Evolutionary conservation across 768 basidiomycete genomes (phyloP).

Genomic region (Clitopilus hobsonii): DNA sequence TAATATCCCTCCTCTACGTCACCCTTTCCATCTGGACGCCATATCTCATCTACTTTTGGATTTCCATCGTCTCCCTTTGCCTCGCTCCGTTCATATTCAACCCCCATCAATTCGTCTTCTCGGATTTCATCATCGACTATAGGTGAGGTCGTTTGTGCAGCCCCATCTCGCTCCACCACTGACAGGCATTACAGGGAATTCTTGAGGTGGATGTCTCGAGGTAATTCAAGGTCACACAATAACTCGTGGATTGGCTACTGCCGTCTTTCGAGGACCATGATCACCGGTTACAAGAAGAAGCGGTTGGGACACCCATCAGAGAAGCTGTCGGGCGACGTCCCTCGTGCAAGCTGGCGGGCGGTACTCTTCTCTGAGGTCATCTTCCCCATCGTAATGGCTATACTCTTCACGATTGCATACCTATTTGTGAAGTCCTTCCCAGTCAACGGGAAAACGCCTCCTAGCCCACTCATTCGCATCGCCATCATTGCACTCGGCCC

Average conservation of each 20-base stretch:
- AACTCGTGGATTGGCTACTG: conserved; percentile 99
- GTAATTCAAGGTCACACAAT: conserved; percentile 94
- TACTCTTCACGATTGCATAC: conserved; percentile 84
- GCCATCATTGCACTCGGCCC: conserved; percentile 92
- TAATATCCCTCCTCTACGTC: conserved; percentile 91
- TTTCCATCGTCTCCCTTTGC: conserved; percentile 88
- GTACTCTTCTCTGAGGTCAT: conserved; percentile 86
- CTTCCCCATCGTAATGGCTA: conserved; percentile 81
- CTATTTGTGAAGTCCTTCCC: conserved; percentile 93
- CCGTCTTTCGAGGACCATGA: conserved; percentile 94
- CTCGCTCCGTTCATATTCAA: conserved; percentile 98
- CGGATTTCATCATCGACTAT: conserved; percentile 97
- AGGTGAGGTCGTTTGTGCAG: conserved; percentile 40
- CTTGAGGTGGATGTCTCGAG: conserved; percentile 97
- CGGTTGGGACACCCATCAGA: conserved; percentile 94
- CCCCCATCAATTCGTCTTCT: conserved; percentile 98
- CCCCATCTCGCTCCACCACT: conserved; percentile 1
- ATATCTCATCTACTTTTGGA: conserved; percentile 96
- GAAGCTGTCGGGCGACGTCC: conserved; percentile 92
- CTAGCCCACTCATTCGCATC: conserved; percentile 88
- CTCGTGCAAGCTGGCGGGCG: conserved; percentile 88
- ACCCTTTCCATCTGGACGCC: conserved; percentile 90
- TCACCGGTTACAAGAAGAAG: conserved; percentile 99
- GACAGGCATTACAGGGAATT: conserved; percentile 65
- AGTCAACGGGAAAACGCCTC: conserved; percentile 53